These are phyloP conservation scores for Monilinia polystroma DNA, from an alignment of 2,329 filamentous ascomycete genomes.

Conservation along the genomic window DNA sequence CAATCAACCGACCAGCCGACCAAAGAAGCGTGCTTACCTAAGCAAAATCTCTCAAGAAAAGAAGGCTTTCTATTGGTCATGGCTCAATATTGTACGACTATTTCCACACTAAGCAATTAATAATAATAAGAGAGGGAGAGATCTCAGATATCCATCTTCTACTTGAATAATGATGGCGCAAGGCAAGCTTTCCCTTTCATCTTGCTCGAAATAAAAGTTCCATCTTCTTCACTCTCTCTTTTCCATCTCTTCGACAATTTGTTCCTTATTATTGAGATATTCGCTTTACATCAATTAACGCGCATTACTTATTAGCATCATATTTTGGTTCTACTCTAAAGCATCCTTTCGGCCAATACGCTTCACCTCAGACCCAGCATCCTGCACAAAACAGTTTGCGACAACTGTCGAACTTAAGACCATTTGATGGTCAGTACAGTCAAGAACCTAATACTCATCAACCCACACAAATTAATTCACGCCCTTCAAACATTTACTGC, in stretches of 20 bases:
- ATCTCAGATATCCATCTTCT: neutral
- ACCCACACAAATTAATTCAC: neutral
- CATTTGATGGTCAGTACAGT: neutral
- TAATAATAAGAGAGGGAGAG: neutral
- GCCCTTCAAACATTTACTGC: neutral
- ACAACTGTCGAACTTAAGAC: neutral
- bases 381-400: conserved; percentile 5
- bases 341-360: conserved; percentile 1
- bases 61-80: conserved; percentile 8
- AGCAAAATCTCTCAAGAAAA: neutral
- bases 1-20: too few species aligned
- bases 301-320: neutral
- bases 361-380: neutral
- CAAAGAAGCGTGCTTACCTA: neutral
- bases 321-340: neutral
- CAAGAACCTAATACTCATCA: neutral
- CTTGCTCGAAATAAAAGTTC: conserved; percentile 11
- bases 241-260: conserved; percentile 11
- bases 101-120: conserved; percentile 17
- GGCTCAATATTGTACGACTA: neutral
- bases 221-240: neutral
- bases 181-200: conserved; percentile 17
- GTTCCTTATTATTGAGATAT: conserved; percentile 20
- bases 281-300: conserved; percentile 15
- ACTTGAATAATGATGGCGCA: neutral